phyloP scores from a whole-genome alignment of 1,139 yeast species.

The Kodamaea sp. region DNA sequence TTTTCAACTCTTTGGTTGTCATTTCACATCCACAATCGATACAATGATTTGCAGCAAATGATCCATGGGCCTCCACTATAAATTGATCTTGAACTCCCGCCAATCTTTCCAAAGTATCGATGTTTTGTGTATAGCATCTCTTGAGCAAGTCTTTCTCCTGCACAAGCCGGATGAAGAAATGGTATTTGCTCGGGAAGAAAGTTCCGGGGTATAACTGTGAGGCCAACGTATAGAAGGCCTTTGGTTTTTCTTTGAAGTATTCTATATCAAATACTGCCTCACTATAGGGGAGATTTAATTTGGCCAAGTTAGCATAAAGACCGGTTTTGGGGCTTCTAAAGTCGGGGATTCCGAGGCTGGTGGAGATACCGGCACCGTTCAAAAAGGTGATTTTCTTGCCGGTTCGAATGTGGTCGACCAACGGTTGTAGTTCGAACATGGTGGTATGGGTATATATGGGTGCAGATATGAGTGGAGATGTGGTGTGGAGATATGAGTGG shows the following conservation, averaged over 20 bases:
- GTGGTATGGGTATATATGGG: background rate
- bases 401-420: conserved; percentile 11
- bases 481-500: background rate
- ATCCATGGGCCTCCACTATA: conserved; percentile 91
- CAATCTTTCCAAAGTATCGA: conserved; percentile 82
- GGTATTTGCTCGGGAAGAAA: conserved; percentile 79
- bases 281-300: conserved; percentile 77
- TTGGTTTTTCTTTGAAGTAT: conserved; percentile 68
- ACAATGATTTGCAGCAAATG: conserved; percentile 82
- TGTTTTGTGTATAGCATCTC: conserved; percentile 86
- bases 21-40: conserved; percentile 64
- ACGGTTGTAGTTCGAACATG: conserved; percentile 6
- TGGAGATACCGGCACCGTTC: conserved; percentile 93
- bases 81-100: conserved; percentile 68
- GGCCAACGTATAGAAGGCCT: conserved; percentile 81
- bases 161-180: conserved; percentile 61
- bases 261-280: conserved; percentile 94
- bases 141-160: conserved; percentile 59
- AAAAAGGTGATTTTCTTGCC: conserved; percentile 41
- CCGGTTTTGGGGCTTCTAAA: conserved; percentile 93
- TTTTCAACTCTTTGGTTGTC: conserved; percentile 47
- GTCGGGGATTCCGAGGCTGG: conserved; percentile 93
- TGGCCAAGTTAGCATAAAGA: conserved; percentile 72
- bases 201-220: conserved; percentile 85
- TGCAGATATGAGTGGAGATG: background rate